These are phyloP conservation scores for Tubosaeta brunneosetosa DNA, from an alignment of 768 basidiomycete genomes.

Conservation along the genomic window DNA sequence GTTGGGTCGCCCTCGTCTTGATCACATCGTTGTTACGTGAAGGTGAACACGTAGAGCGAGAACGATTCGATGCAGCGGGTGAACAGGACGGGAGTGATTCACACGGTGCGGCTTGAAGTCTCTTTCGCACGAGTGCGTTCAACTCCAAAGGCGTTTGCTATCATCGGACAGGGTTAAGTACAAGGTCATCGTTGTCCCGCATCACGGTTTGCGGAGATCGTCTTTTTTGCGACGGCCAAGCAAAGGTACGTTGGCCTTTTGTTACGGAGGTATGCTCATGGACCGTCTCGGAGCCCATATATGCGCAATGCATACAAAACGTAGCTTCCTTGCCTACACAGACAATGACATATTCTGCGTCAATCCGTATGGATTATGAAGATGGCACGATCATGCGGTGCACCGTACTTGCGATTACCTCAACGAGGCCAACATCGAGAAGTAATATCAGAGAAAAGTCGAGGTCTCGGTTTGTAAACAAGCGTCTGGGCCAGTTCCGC, in stretches of 20 bases:
- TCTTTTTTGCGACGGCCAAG: slow-evolving; percentile 92
- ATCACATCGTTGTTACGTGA: too few relatives aligned
- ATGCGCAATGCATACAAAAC: slow-evolving; percentile 61
- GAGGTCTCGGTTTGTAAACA: slow-evolving; percentile 79
- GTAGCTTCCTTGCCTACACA: slow-evolving; percentile 97
- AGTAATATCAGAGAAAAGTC: slow-evolving; percentile 90
- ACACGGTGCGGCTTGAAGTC: slow-evolving; percentile 42
- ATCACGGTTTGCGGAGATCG: slow-evolving; percentile 96
- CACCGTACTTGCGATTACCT: slow-evolving; percentile 92
- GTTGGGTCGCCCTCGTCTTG: too few relatives aligned
- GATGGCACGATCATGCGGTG: slow-evolving; percentile 99
- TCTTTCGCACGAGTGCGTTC: slow-evolving; percentile 74
- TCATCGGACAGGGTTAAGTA: slow-evolving; percentile 91
- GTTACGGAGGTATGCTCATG: slow-evolving; percentile 96
- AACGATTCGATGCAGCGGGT: too few relatives aligned
- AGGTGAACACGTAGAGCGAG: too few relatives aligned
- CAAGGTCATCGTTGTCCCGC: slow-evolving; percentile 95
- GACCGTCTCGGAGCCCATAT: slow-evolving; percentile 90
- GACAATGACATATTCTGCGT: slow-evolving; percentile 97
- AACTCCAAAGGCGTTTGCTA: slow-evolving; percentile 88
- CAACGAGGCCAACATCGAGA: slow-evolving; percentile 78
- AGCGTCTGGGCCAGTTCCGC: slow-evolving; percentile 74
- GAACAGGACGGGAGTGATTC: too few relatives aligned
- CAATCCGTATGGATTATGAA: slow-evolving; percentile 95
- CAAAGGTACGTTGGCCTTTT: slow-evolving; percentile 59